phyloP scores from a whole-genome alignment of 192 early-diverging fungal species.

The Gonapodya sp. region DNA sequence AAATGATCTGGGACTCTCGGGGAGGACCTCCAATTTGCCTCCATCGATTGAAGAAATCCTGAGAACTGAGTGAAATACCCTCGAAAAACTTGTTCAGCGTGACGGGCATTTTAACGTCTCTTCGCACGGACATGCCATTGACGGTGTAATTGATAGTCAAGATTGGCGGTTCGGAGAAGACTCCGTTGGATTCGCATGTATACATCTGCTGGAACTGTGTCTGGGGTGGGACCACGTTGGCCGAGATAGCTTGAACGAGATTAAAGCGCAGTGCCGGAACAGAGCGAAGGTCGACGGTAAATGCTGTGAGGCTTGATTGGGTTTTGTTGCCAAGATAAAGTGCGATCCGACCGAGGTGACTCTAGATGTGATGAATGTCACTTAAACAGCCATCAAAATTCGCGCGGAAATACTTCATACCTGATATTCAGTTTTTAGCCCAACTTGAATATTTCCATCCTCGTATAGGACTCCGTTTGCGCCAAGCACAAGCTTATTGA shows the following conservation, averaged over 20 bases:
- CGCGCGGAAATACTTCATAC: constrained; percentile 9
- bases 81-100: constrained; percentile 76
- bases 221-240: constrained; percentile 49
- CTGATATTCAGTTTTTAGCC: constrained; percentile 90
- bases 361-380: background rate
- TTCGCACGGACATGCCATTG: constrained; percentile 35
- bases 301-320: constrained; percentile 49
- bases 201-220: constrained; percentile 74
- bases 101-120: constrained; percentile 70
- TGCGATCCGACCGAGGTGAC: constrained; percentile 76
- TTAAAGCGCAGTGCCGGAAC: constrained; percentile 41
- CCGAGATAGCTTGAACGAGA: constrained; percentile 39
- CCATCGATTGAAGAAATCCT: constrained; percentile 44
- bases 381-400: background rate
- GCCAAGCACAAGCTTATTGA: constrained; percentile 42
- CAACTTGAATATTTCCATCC: constrained; percentile 79
- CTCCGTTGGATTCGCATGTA: constrained; percentile 61
- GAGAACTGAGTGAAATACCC: constrained; percentile 46
- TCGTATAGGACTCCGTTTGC: constrained; percentile 87
- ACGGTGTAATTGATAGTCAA: constrained; percentile 56
- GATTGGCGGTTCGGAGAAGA: constrained; percentile 47
- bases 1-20: constrained; percentile 71
- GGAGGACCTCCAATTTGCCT: constrained; percentile 85
- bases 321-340: constrained; percentile 89
- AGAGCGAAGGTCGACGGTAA: constrained; percentile 42